These are phyloP conservation scores for Gaeumannomyces tritici DNA, from an alignment of 2,329 filamentous ascomycete genomes.

Conservation along the genomic window DNA sequence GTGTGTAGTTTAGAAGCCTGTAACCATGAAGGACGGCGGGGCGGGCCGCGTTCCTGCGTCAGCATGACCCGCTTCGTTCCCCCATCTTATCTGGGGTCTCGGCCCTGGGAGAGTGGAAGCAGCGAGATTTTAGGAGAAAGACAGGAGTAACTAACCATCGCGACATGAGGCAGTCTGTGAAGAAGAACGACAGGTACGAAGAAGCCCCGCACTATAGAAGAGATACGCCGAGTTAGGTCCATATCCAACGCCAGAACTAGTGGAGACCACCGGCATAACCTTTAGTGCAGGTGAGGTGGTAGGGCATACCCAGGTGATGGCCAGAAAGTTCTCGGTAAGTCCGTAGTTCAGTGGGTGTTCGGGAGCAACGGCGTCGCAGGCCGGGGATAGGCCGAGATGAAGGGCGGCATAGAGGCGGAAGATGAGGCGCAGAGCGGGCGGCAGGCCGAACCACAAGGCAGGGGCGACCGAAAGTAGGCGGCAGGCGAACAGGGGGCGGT, in stretches of 20 bases:
- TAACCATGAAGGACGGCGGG: not conserved
- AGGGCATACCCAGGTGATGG: slow-evolving; percentile 62
- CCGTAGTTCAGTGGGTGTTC: slow-evolving; percentile 3
- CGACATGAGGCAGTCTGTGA: slow-evolving; percentile 78
- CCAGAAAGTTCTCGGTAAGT: slow-evolving; percentile 61
- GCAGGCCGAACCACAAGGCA: slow-evolving; percentile 61
- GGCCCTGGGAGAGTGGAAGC: not conserved
- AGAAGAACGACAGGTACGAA: slow-evolving; percentile 73
- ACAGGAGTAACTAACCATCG: slow-evolving; percentile 47
- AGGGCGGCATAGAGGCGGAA: slow-evolving; percentile 44
- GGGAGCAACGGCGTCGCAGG: not conserved
- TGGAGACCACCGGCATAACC: not conserved
- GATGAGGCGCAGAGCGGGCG: slow-evolving; percentile 59
- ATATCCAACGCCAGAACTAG: not conserved
- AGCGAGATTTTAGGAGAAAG: not conserved
- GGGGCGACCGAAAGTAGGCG: slow-evolving; percentile 64
- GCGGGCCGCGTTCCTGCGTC: not conserved
- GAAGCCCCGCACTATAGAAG: slow-evolving; percentile 57
- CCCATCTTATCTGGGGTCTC: too few species aligned
- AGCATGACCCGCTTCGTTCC: not conserved
- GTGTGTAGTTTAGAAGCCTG: slow-evolving; percentile 78
- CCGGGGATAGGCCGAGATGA: slow-evolving; percentile 5
- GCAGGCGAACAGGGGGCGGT: slow-evolving; percentile 62
- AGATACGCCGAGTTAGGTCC: not conserved
- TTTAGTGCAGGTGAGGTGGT: not conserved